A percentile compares a stretch with the other conserved stretches of the same genome.
phyloP scores from a whole-genome alignment of 2,329 filamentous ascomycete species.

The Aspergillus aculeatinus region DNA sequence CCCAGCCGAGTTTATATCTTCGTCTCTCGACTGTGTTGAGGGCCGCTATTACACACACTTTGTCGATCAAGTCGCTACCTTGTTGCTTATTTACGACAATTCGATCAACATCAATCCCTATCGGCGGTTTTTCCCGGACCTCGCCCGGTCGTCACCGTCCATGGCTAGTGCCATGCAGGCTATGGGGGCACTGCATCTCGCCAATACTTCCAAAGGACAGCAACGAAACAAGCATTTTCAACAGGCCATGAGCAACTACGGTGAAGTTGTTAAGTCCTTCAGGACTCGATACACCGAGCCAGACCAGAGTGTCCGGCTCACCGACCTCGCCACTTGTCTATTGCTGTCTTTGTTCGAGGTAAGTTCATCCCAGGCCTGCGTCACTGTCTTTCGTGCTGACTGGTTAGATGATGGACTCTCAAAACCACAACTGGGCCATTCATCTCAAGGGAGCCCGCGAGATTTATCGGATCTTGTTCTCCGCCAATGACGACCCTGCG shows the following conservation, averaged over 20 bases:
- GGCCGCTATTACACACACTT: conserved; percentile 40
- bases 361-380: background rate
- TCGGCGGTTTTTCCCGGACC: conserved; percentile 33
- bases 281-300: conserved; percentile 28
- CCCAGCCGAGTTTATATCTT: conserved; percentile 18
- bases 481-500: conserved; percentile 24
- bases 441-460: conserved; percentile 42
- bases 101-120: conserved; percentile 39
- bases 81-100: conserved; percentile 39
- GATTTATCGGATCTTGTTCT: conserved; percentile 37
- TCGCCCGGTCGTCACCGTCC: conserved; percentile 34
- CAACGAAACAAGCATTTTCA: conserved; percentile 37
- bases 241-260: conserved; percentile 41
- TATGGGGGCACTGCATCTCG: conserved; percentile 42
- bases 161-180: conserved; percentile 42
- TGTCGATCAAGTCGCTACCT: conserved; percentile 33
- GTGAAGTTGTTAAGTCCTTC: conserved; percentile 37
- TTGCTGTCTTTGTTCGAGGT: conserved; percentile 39
- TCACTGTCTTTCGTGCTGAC: conserved; percentile 6
- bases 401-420: conserved; percentile 40
- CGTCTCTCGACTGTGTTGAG: conserved; percentile 25
- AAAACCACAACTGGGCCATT: conserved; percentile 39
- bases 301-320: conserved; percentile 25
- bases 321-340: conserved; percentile 37
- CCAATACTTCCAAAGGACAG: conserved; percentile 35